Base-by-base conservation (phyloP, 768 basidiomycete species). In the Daedaleopsis sinensis region DNA sequence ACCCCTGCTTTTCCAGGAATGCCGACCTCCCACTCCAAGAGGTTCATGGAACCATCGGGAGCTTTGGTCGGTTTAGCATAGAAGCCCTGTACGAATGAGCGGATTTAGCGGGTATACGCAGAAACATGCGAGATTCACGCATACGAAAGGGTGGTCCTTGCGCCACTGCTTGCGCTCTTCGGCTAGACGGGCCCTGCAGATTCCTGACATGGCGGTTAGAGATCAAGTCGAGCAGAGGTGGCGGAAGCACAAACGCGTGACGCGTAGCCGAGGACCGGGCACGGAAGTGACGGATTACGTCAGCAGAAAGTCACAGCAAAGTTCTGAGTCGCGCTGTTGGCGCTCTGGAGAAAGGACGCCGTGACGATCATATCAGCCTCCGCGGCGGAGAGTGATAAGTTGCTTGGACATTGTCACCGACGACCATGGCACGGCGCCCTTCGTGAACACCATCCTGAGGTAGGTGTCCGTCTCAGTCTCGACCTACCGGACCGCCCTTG, bases 131-230 rank as follows among this genome's bases (percentile, higher is more conserved):
- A n/a, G 46, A 11, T 18, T 15, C 57, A 66, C 50, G 84, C 93
- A 78, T 76, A 98, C 97, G 69, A 96, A 98, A 35, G 97, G 97
- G 76, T 99, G 97, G 67, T 98, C 97, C 76, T 96, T 98, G 61
- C 97, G 79, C 97, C 97, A 99, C 71, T 96, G 93, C 78, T 99
- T 99, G 71, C 97, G 87, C 77, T 99, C 97, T 76, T 98, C 97
- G 32, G 94, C 86, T 16, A 99, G 82, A 70, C 97, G 89, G 38
- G 91, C 88, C 74, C 94, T 86, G 74, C 94, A 96, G 65, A 98
- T 96, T 62, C 94, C 94, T 55, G 93, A 89, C 93, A 94, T 93
- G 50, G 42, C 59, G 59, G 57, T 55, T 13, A 36, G 27, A 57
- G 48, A 37, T 54, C 19, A 52, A 59, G 58, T 60, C 59, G 62